phyloP scores from a whole-genome alignment of 495 filamentous ascomycete species.

The Penicillium daleae region DNA sequence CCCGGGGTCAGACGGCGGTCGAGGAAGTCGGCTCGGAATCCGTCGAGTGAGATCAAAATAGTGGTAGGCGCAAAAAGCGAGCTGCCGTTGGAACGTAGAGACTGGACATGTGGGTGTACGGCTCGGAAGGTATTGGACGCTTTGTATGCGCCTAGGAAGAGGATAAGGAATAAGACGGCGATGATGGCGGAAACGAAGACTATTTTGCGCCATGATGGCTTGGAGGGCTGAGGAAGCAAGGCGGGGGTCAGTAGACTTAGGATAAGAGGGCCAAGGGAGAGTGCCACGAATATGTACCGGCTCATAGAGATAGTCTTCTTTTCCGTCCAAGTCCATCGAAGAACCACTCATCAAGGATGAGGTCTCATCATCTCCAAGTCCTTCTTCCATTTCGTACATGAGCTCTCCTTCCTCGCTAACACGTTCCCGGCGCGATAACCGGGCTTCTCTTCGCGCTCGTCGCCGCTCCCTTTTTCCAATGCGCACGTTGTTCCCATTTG shows the following conservation, averaged over 20 bases:
- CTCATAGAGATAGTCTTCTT: slow-evolving; percentile 35
- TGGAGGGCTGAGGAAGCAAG: slow-evolving; percentile 19
- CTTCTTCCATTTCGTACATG: slow-evolving; percentile 90
- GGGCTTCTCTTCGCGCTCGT: slow-evolving; percentile 47
- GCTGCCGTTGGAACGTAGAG: slow-evolving; percentile 63
- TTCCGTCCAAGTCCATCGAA: slow-evolving; percentile 50
- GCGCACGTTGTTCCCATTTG: slow-evolving; percentile 44
- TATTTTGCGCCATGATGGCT: slow-evolving; percentile 37
- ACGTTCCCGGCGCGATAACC: slow-evolving; percentile 47
- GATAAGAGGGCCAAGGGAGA: neutral
- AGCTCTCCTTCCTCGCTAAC: slow-evolving; percentile 69
- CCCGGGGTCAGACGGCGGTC: slow-evolving; percentile 80
- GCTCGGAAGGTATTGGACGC: slow-evolving; percentile 45
- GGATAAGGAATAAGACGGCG: slow-evolving; percentile 53
- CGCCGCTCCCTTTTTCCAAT: slow-evolving; percentile 61
- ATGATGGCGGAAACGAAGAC: slow-evolving; percentile 43
- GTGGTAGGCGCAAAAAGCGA: slow-evolving; percentile 88
- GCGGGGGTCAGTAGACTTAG: slow-evolving; percentile 12
- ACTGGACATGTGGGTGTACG: slow-evolving; percentile 22
- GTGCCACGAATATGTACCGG: slow-evolving; percentile 28
- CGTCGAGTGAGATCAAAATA: slow-evolving; percentile 91
- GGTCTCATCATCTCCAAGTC: slow-evolving; percentile 67
- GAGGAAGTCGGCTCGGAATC: slow-evolving; percentile 96
- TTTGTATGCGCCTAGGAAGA: slow-evolving; percentile 59
- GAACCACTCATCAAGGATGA: slow-evolving; percentile 39